A percentile compares a stretch with the other conserved stretches of the same genome.
These are phyloP conservation scores for Apium graveolens DNA, from an alignment of 129 eudicot genomes.

Conservation along the genomic window DNA sequence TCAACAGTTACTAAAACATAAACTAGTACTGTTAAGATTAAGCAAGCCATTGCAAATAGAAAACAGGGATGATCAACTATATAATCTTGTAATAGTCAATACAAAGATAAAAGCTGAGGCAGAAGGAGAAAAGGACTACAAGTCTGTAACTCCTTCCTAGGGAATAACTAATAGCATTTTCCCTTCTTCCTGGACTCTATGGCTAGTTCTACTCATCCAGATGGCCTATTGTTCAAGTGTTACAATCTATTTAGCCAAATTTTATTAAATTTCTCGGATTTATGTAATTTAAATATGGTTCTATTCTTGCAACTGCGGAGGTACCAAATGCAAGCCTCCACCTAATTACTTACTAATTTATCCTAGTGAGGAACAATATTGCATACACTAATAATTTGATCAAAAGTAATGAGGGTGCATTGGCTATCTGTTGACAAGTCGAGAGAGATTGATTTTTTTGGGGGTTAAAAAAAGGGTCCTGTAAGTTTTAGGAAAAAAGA, in stretches of 20 bases:
- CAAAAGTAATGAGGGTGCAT: neutral
- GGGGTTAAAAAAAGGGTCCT: neutral
- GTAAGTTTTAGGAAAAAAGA: neutral
- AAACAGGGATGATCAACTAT: neutral
- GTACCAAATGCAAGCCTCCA: neutral
- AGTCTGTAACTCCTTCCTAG: neutral
- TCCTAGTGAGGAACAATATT: neutral
- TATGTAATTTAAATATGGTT: neutral
- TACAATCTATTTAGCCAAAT: neutral
- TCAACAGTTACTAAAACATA: too few species aligned
- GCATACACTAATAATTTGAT: neutral
- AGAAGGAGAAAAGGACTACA: neutral
- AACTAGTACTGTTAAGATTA: neutral
- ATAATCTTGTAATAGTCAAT: neutral
- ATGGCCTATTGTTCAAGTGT: neutral
- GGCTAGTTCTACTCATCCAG: neutral
- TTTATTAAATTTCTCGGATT: neutral
- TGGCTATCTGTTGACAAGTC: neutral
- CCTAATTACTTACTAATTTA: neutral
- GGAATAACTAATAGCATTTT: neutral
- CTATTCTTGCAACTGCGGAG: neutral
- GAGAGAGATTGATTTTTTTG: neutral
- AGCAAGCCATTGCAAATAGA: neutral
- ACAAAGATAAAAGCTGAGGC: neutral
- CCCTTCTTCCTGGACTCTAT: neutral